Evolutionary conservation across 345 rosid genomes (phyloP).

Genomic region (Brassica incana): DNA sequence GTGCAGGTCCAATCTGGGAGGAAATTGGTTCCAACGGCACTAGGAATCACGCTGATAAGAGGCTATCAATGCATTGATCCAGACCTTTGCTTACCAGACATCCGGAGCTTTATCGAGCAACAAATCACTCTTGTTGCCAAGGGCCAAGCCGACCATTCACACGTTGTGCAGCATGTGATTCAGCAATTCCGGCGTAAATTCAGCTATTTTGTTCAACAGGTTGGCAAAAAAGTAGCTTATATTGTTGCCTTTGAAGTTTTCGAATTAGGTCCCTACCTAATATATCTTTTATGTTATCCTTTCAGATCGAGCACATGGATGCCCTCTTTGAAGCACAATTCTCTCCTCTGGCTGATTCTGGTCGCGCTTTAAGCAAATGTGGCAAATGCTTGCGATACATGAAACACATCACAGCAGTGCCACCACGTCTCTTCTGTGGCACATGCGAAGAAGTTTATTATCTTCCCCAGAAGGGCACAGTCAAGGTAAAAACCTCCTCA

Average conservation of each 20-base stretch:
- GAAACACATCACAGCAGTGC: slow-evolving; percentile 82
- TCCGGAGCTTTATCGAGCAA: slow-evolving; percentile 95
- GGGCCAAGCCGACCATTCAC: slow-evolving; percentile 80
- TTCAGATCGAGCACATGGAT: slow-evolving; percentile 93
- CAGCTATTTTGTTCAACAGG: slow-evolving; percentile 83
- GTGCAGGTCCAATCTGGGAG: slow-evolving; percentile 83
- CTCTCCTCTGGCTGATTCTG: slow-evolving; percentile 83
- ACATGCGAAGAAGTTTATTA: slow-evolving; percentile 94
- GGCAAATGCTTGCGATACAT: slow-evolving; percentile 96
- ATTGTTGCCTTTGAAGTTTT: too few relatives aligned
- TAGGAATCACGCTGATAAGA: slow-evolving; percentile 86
- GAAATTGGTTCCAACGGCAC: slow-evolving; percentile 85
- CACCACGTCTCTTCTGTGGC: slow-evolving; percentile 83
- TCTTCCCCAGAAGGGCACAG: slow-evolving; percentile 88
- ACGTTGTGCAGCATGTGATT: slow-evolving; percentile 75
- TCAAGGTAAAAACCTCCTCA: slow-evolving; percentile 60
- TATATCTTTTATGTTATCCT: background rate
- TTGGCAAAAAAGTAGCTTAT: too few relatives aligned
- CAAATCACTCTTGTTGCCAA: slow-evolving; percentile 92
- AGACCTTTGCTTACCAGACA: slow-evolving; percentile 95
- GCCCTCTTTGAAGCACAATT: slow-evolving; percentile 92
- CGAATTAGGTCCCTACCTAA: background rate
- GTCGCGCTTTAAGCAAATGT: slow-evolving; percentile 85
- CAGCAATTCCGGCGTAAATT: slow-evolving; percentile 81
- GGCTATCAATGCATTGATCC: slow-evolving; percentile 96